These are phyloP conservation scores for Urochloa ruziziensis DNA, from an alignment of 176 grass and related monocot genomes.

Conservation along the genomic window DNA sequence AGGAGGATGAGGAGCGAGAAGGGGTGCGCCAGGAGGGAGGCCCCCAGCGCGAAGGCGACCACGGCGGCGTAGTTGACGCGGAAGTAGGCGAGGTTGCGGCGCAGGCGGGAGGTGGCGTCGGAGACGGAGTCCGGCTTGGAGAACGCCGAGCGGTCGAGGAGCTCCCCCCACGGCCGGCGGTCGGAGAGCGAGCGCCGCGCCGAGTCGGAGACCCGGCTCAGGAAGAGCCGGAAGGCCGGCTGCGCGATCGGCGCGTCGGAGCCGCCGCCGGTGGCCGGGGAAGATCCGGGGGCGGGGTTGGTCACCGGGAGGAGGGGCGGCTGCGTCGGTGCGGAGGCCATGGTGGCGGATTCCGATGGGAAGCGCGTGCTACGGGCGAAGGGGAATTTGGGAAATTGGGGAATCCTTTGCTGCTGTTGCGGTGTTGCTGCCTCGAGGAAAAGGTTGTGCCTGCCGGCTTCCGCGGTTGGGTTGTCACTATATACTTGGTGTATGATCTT, in stretches of 20 bases:
- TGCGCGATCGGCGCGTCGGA: slow-evolving; percentile 45
- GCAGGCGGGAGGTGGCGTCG: slow-evolving; percentile 87
- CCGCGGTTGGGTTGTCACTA: not conserved
- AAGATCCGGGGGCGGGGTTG: slow-evolving; percentile 34
- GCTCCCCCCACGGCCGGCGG: slow-evolving; percentile 84
- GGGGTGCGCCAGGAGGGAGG: slow-evolving; percentile 79
- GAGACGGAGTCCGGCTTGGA: slow-evolving; percentile 79
- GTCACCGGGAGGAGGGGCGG: slow-evolving; percentile 75
- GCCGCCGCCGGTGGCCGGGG: not conserved
- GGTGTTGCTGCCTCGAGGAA: not conserved
- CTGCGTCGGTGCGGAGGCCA: slow-evolving; percentile 57
- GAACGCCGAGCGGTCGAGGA: slow-evolving; percentile 87
- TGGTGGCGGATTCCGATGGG: slow-evolving; percentile 1
- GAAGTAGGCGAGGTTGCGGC: slow-evolving; percentile 96
- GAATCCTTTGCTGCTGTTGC: not conserved
- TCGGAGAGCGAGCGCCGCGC: slow-evolving; percentile 75
- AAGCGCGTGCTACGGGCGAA: not conserved
- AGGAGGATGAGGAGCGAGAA: slow-evolving; percentile 87
- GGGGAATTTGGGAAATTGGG: slow-evolving; percentile 2
- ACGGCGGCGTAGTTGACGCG: slow-evolving; percentile 96
- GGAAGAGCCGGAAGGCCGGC: slow-evolving; percentile 77
- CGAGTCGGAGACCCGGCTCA: slow-evolving; percentile 80
- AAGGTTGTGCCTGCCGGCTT: not conserved
- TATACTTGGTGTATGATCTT: not conserved
- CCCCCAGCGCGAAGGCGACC: slow-evolving; percentile 59